Percentiles rank a stretch among this genome's conserved stretches.
These are phyloP conservation scores for Ophiostoma himal-ulmi DNA, from an alignment of 2,329 filamentous ascomycete genomes.

Conservation along the genomic window DNA sequence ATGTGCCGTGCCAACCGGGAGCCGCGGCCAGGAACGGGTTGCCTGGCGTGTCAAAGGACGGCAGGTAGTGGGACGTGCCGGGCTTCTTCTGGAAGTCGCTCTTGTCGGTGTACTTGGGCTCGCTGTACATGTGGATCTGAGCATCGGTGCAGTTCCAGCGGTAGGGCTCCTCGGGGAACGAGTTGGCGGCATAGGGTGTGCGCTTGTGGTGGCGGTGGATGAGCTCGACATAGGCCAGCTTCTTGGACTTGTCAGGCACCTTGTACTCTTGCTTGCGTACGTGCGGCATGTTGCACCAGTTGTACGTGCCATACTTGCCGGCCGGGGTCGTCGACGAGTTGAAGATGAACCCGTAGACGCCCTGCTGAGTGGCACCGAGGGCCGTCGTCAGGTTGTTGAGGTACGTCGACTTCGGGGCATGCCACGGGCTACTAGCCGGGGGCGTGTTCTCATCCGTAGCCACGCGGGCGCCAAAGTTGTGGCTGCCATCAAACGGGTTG, in stretches of 20 bases:
- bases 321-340: slow-evolving; percentile 57
- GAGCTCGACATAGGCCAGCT: slow-evolving; percentile 69
- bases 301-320: slow-evolving; percentile 58
- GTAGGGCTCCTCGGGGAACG: slow-evolving; percentile 67
- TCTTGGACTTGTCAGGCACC: slow-evolving; percentile 48
- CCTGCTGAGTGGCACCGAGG: slow-evolving; percentile 31
- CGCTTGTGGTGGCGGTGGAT: slow-evolving; percentile 80
- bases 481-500: slow-evolving; percentile 13
- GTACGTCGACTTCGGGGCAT: slow-evolving; percentile 28
- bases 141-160: slow-evolving; percentile 67
- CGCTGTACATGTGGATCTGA: slow-evolving; percentile 63
- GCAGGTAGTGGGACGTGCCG: slow-evolving; percentile 50
- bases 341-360: slow-evolving; percentile 69
- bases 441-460: slow-evolving; percentile 10
- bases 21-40: slow-evolving; percentile 62
- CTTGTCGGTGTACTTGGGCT: slow-evolving; percentile 40
- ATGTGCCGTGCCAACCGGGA: slow-evolving; percentile 64
- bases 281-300: slow-evolving; percentile 87
- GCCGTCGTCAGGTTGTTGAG: slow-evolving; percentile 32
- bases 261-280: slow-evolving; percentile 62
- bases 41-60: slow-evolving; percentile 51
- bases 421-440: slow-evolving; percentile 29
- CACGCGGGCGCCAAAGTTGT: slow-evolving; percentile 2
- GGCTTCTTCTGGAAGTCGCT: slow-evolving; percentile 38
- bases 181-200: slow-evolving; percentile 72